Evolutionary conservation across 2,329 filamentous ascomycete species (phyloP).

Genomic region (Aureobasidium melanogenum): DNA sequence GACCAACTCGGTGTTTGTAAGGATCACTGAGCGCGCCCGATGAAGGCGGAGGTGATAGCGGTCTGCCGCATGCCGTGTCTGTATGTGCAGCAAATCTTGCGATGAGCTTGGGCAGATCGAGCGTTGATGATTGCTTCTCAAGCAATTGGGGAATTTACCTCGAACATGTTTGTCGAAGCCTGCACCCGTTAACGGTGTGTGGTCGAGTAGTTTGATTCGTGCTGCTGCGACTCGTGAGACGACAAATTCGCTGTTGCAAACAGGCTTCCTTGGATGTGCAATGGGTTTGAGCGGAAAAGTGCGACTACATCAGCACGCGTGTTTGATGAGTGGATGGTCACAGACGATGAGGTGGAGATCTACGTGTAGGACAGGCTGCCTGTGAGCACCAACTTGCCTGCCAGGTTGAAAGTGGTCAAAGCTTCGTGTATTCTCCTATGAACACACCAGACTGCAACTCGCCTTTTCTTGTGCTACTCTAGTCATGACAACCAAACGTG

Average conservation of each 20-base stretch:
- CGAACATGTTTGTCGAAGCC: background rate
- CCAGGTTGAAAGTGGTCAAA: background rate
- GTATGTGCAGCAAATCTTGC: background rate
- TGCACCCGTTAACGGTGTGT: background rate
- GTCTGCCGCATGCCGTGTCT: constrained; percentile 56
- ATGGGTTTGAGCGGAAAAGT: background rate
- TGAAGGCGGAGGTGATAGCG: constrained; percentile 72
- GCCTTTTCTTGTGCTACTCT: background rate
- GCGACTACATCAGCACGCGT: background rate
- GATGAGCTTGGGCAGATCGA: background rate
- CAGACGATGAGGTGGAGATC: background rate
- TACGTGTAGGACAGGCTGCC: background rate
- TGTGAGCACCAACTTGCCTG: background rate
- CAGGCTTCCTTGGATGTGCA: background rate
- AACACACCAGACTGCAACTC: background rate
- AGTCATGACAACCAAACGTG: background rate
- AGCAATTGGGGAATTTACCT: constrained; percentile 2
- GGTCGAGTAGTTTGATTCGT: background rate
- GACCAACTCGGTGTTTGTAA: constrained; percentile 78
- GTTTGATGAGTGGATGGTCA: background rate
- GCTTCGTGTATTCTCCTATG: background rate
- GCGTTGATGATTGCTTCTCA: background rate
- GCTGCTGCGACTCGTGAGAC: background rate
- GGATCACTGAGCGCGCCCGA: constrained; percentile 70
- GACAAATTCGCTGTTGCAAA: background rate